Evolutionary conservation across 2,329 filamentous ascomycete genomes (phyloP), one percentile per base, ranked within the genome.

Genomic region (Coniella lustricola): DNA sequence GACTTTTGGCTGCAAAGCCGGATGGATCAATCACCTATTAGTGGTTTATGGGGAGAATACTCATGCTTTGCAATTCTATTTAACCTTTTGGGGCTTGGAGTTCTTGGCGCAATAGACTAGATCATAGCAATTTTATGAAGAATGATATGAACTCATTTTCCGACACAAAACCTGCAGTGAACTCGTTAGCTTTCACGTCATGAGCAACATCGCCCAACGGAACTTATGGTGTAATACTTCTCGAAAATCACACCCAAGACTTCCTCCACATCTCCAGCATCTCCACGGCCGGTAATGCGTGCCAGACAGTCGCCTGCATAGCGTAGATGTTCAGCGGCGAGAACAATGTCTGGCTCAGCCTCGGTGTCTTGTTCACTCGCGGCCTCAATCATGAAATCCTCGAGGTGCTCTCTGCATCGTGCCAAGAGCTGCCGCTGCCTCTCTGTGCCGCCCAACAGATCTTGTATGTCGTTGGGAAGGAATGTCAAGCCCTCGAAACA

Each of bases 171-270:
- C 53, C 75, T 79, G 56, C 38, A n/a, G n/a, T 13, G 29, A 22
- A 32, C 20, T 33, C 29, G 29, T 44, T 14, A 39, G n/a, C 12
- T 9, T 17, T 22, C n/a, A 38, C 10, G 16, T 10, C 21, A 12
- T 10, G 17, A 12, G 25, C 25, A 3, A 25, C 21, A 22, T n/a
- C n/a, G n/a, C n/a, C n/a, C n/a, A n/a, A 14, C 3, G 17, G 22
- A 17, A 40, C 35, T 22, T 8, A 12, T 17, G 10, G 36, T 35
- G 32, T 79, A 80, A 74, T 70, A 95, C 87, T 95, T 97, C 66
- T 97, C 91, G 69, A 98, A 98, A 3, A 98, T 90, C 18, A 98
- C 90, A 0, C 93, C 93, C 38, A 98, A 69, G 7, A 98, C 88
- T 62, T 97, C 93, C 64, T 98, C 91, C 14, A 97, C 89, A 65